Conservation (phyloP, 305 asterid species). For the Fraxinus sp. region DNA sequence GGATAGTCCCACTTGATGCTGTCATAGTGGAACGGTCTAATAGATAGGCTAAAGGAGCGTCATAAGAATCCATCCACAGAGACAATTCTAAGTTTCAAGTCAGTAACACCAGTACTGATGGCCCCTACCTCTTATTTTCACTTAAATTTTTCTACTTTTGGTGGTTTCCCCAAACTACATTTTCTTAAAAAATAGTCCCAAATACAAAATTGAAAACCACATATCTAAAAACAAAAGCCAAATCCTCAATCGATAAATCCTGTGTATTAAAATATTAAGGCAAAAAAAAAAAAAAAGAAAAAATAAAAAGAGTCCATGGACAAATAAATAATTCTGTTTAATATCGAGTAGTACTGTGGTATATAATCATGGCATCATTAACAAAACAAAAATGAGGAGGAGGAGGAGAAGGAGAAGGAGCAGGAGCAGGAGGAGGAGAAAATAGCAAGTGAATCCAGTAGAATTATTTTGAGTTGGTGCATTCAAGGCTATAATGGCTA, state of each 20-base stretch:
- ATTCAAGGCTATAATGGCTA: background rate
- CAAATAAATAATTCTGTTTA: background rate
- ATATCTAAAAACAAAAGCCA: conserved; percentile 14
- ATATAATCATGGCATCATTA: background rate
- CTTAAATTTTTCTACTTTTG: background rate
- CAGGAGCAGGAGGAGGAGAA: too few species aligned
- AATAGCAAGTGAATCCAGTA: background rate
- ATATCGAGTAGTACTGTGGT: background rate
- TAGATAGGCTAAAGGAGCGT: background rate
- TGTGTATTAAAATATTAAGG: conserved; percentile 8
- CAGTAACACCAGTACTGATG: background rate
- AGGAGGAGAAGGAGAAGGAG: too few species aligned
- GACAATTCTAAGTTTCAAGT: background rate
- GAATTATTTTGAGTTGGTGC: too few species aligned
- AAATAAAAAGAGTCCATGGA: background rate
- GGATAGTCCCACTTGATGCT: background rate
- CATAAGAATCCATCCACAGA: background rate
- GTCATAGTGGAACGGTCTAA: background rate
- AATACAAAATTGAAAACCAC: background rate
- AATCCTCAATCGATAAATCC: conserved; percentile 7
- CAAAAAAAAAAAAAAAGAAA: background rate
- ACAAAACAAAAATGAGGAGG: background rate
- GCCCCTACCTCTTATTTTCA: conserved; percentile 4
- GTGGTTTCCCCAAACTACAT: background rate
- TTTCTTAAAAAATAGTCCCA: background rate